Evolutionary conservation across 73 alveolate genomes (phyloP), one percentile per base, ranked within the genome.

Genomic region (Paramecium sonneborni): DNA sequence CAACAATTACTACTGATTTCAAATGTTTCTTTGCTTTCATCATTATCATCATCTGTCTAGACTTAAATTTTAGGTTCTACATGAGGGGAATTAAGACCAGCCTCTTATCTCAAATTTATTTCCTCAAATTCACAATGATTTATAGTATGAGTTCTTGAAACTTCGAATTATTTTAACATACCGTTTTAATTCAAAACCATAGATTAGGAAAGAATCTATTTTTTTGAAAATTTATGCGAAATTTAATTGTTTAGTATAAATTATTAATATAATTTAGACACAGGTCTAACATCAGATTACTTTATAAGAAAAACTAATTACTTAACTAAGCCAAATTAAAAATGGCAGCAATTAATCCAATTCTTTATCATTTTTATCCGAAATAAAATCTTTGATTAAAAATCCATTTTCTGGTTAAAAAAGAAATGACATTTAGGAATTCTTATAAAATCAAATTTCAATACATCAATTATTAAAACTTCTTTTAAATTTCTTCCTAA

Each of bases 401-500:
- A 96, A 70, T 24, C 97, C 98, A 93, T 97, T 97, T 48, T 97
- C 98, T 24, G 96, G 97, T 74, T 96, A 85, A 56, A 97, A 85
- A 69, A 95, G 82, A 86, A 95, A 96, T 5, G 98, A 93, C 48
- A 93, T 96, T 74, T 97, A 96, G 21, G 99, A 96, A 92, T 96
- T 96, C 92, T 91, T 8, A 58, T 35, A 30, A 18, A 52, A 18
- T 37, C 34, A 24, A 32, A 18, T 11, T 12, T 3, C 23, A 5
- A 30, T 91, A 91, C 95, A 91, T 95, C 98, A 26, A 95, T 91
- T 1, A 95, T 94, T 24, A 95, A 57, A 1, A 93, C 88, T 24
- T 94, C 94, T 28, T 58, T 92, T 32, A 92, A 55, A 14, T 92
- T 94, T 52, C 95, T 76, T 56, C 97, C 97, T 6, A 95, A 87